Evolutionary conservation across 1,284 basidiomycete genomes (phyloP).

Genomic region (Malassezia dermatis): DNA sequence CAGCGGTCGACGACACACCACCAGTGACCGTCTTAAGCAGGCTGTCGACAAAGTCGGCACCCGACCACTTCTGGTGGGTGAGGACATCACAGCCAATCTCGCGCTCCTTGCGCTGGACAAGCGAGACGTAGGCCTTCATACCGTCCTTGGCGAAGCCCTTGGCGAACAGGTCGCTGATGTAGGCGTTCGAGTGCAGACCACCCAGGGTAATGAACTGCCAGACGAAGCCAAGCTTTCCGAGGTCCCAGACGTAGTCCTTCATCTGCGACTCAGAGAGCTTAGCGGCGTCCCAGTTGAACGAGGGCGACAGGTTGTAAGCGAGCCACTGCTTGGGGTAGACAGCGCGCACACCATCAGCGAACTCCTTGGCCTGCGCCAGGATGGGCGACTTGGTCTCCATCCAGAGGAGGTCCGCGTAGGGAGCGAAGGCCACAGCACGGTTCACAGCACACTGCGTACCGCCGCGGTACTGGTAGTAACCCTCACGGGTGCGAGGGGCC

Average conservation of each 20-base stretch:
- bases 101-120: conserved; percentile 52
- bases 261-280: conserved; percentile 60
- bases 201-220: conserved; percentile 99
- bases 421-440: conserved; percentile 83
- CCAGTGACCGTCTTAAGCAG: conserved; percentile 88
- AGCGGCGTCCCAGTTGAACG: conserved; percentile 60
- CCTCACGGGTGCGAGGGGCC: conserved; percentile 81
- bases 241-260: conserved; percentile 82
- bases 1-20: conserved; percentile 75
- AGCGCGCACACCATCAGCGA: conserved; percentile 54
- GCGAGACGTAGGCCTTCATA: conserved; percentile 57
- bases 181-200: conserved; percentile 91
- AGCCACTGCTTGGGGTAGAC: conserved; percentile 44
- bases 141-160: conserved; percentile 68
- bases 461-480: conserved; percentile 92
- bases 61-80: conserved; percentile 65
- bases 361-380: conserved; percentile 81
- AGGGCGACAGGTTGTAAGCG: conserved; percentile 47
- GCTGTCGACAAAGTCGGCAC: conserved; percentile 82
- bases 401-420: conserved; percentile 67
- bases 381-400: conserved; percentile 93
- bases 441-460: conserved; percentile 89
- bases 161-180: conserved; percentile 89
- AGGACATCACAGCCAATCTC: conserved; percentile 50
- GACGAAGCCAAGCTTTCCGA: conserved; percentile 83